phyloP scores from a whole-genome alignment of 495 filamentous ascomycete species.

The Aspergillus saccharolyticus region DNA sequence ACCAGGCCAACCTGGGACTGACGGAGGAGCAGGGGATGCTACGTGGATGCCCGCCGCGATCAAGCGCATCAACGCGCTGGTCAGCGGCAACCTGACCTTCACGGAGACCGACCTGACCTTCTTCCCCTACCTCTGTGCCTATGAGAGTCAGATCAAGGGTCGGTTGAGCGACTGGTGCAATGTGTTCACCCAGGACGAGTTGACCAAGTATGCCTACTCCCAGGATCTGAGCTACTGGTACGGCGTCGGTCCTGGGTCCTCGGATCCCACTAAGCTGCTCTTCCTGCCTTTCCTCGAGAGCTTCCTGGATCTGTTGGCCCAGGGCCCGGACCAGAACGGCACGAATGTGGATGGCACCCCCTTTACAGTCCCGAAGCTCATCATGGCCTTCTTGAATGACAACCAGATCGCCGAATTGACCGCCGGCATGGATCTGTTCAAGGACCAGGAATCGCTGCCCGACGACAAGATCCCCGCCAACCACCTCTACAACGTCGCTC shows the following conservation, averaged over 20 bases:
- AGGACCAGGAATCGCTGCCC: slow-evolving; percentile 38
- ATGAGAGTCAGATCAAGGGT: slow-evolving; percentile 56
- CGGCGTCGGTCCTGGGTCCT: slow-evolving; percentile 23
- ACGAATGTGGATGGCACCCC: slow-evolving; percentile 31
- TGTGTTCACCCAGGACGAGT: slow-evolving; percentile 48
- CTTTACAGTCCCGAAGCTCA: slow-evolving; percentile 42
- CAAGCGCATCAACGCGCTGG: slow-evolving; percentile 42
- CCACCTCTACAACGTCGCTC: slow-evolving; percentile 20
- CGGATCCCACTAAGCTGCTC: background rate
- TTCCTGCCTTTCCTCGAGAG: slow-evolving; percentile 24
- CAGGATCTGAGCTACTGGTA: slow-evolving; percentile 59
- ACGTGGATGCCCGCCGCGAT: slow-evolving; percentile 49
- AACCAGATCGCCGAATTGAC: slow-evolving; percentile 55
- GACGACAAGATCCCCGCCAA: slow-evolving; percentile 28
- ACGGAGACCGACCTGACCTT: slow-evolving; percentile 43
- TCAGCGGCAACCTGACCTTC: slow-evolving; percentile 47
- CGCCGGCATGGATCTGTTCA: slow-evolving; percentile 50
- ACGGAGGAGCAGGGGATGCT: slow-evolving; percentile 19
- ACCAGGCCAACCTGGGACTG: background rate
- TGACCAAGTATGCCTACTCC: slow-evolving; percentile 52
- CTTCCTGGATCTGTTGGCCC: slow-evolving; percentile 40
- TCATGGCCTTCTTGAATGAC: slow-evolving; percentile 54
- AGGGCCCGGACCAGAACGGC: slow-evolving; percentile 41
- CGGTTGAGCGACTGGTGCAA: slow-evolving; percentile 48
- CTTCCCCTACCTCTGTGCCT: slow-evolving; percentile 58